Base-by-base conservation (phyloP, 176 grass and related monocot species). In the Ananas comosus region DNA sequence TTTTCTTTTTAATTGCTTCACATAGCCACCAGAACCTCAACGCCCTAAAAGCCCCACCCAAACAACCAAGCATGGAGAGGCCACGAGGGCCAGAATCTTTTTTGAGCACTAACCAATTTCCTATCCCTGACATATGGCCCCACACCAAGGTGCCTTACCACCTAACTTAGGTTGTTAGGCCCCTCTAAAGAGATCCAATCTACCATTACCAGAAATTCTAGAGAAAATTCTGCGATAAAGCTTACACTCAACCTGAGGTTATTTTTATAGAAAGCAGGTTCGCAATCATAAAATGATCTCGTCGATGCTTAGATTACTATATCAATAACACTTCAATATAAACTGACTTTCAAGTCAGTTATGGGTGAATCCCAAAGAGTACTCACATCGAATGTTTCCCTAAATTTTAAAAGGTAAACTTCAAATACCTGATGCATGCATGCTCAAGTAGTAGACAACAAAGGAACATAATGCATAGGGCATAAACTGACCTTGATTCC, bases 401-500 rank as follows among this genome's bases (percentile, higher is more conserved):
- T 58, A 58, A 7, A 58, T 8, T 58, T 18, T 58, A 8, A 19
- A n/a, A 17, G n/a, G 16, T 21, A 59, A 6, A 3, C 13, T 59
- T 18, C 54, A 59, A 59, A 59, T 59, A 21, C 16, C 8, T 59
- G 22, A 17, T 9, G 11, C n/a, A 56, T 56, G 53, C n/a, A 56
- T n/a, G 53, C 19, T 14, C 67, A 51, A 71, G 9, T n/a, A 19
- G 54, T 11, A 80, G n/a, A 68, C 10, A 11, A 22, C 13, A 59
- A 77, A 51, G 28, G 70, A 13, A 64, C 13, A 61, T 65, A 42
- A 50, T 28, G 12, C 73, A 54, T 50, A 24, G 48, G 16, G 68
- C 73, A 18, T 64, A 52, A 69, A 33, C 52, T 74, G 74, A 96
- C 93, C 93, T 96, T 92, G 76, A 96, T 96, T 96, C 93, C 93